Base-by-base conservation (phyloP, 768 basidiomycete genomes). In the Phanerodontia chrysosporium region DNA sequence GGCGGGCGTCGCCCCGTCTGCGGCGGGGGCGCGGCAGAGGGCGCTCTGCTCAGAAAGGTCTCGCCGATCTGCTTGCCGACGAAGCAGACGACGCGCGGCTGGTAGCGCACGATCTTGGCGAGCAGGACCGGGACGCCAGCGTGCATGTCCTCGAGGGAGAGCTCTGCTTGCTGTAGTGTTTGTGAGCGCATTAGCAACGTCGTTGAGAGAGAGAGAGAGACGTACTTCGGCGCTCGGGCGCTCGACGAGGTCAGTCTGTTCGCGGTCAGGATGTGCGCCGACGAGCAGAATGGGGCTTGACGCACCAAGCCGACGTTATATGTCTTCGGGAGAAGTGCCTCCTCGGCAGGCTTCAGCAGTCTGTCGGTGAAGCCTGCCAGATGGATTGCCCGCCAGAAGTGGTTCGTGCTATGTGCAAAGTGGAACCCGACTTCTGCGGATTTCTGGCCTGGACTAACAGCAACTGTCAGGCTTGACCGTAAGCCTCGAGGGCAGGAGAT, bases 301-400 rank as follows among this genome's bases (percentile, higher is more conserved):
- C 85, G 59, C 62, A 92, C 90, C 62, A 94, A 65, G 5, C 91
- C 91, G 12, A 88, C 71, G 25, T 78, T 81, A 66, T 79, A 90
- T 2, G 67, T 67, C 27, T 77, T 76, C 0, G 86, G 86, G 1
- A 92, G 74, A 0, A 78, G 82, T 51, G 70, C 71, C 61, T 91
- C 89, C 64, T 92, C 84, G 0, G 75, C 66, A 0, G 90, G 82
- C 32, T 70, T 67, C 2, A 91, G 61, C 18, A 79, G 73, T 3
- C 74, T 66, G 0, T 78, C 66, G 0, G 87, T 91, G 36, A 92
- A 74, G 3, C 84, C 89, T 89, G 30, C 85, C 45, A 76, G 75
- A 63, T 88, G 76, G 0, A 95, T 75, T 59, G 88, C 89, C 45
- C 72, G 75, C 88, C 89, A 93, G 70, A 93, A 93, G 62, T 92